Percentiles rank a stretch among this genome's conserved stretches.
phyloP scores from a whole-genome alignment of 2,329 filamentous ascomycete genomes.

The Dactylella cylindrospora region DNA sequence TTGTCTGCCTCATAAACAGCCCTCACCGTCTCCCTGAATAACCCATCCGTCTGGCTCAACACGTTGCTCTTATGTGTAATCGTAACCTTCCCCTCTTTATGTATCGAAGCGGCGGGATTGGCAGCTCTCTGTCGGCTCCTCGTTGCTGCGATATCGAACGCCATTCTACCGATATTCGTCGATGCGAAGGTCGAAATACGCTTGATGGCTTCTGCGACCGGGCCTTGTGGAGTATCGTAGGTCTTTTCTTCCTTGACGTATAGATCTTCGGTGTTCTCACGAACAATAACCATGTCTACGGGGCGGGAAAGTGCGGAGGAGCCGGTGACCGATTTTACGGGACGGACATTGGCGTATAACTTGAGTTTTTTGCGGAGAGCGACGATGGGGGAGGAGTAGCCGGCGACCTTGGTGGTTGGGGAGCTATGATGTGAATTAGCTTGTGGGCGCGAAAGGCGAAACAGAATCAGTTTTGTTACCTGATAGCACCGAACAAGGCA shows the following conservation, averaged over 20 bases:
- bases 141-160: constrained; percentile 87
- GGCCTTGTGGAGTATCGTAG: constrained; percentile 68
- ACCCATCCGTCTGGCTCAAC: constrained; percentile 89
- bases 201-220: constrained; percentile 96
- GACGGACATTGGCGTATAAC: constrained; percentile 95
- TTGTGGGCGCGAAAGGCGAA: not conserved
- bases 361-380: constrained; percentile 92
- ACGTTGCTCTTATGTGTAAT: constrained; percentile 99
- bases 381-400: constrained; percentile 95
- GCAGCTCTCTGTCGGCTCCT: constrained; percentile 75
- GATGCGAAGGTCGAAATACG: constrained; percentile 86
- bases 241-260: constrained; percentile 91
- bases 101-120: constrained; percentile 24
- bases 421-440: constrained; percentile 60
- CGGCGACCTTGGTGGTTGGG: constrained; percentile 82
- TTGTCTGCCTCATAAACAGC: constrained; percentile 60
- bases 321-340: constrained; percentile 78
- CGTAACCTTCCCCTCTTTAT: constrained; percentile 62
- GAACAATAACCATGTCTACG: constrained; percentile 96
- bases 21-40: constrained; percentile 82
- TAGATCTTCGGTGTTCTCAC: constrained; percentile 97
- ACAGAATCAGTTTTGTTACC: constrained; percentile 52
- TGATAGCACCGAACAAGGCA: constrained; percentile 93
- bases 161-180: constrained; percentile 84
- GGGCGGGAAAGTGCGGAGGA: constrained; percentile 60